Evolutionary conservation across 1,284 basidiomycete species (phyloP).

Genomic region (Moesziomyces sp.): DNA sequence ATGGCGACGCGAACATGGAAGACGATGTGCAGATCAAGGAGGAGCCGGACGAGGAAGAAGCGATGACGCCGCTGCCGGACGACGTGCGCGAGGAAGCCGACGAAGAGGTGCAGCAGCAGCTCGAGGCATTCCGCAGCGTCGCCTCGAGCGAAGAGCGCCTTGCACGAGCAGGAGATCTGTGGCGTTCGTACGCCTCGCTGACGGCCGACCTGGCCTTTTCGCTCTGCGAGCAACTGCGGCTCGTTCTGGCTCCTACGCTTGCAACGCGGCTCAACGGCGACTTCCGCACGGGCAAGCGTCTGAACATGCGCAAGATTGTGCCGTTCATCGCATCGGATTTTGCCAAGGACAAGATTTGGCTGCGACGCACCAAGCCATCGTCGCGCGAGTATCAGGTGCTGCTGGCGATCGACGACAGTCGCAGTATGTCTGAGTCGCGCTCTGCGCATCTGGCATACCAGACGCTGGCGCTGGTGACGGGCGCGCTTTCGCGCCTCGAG

Average conservation of each 20-base stretch:
- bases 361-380: slow-evolving; percentile 90
- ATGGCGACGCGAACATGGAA: slow-evolving; percentile 39
- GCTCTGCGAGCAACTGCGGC: slow-evolving; percentile 84
- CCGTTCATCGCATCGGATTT: slow-evolving; percentile 98
- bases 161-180: slow-evolving; percentile 78
- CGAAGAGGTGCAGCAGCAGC: slow-evolving; percentile 58
- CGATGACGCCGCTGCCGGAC: slow-evolving; percentile 57
- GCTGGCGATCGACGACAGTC: slow-evolving; percentile 93
- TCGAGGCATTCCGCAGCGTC: slow-evolving; percentile 74
- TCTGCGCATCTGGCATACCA: slow-evolving; percentile 94
- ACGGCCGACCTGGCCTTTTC: slow-evolving; percentile 91
- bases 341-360: slow-evolving; percentile 99
- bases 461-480: slow-evolving; percentile 89
- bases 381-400: slow-evolving; percentile 96
- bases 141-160: slow-evolving; percentile 73
- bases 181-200: slow-evolving; percentile 88
- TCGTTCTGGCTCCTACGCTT: slow-evolving; percentile 93
- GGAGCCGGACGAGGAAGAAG: slow-evolving; percentile 61
- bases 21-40: slow-evolving; percentile 74
- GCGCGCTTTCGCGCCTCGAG: slow-evolving; percentile 89
- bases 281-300: slow-evolving; percentile 95
- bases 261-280: slow-evolving; percentile 96
- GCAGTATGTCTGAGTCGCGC: slow-evolving; percentile 93
- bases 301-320: slow-evolving; percentile 99
- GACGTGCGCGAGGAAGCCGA: slow-evolving; percentile 53